A percentile compares a stretch with the other conserved stretches of the same genome.
These are phyloP conservation scores for Phytophthora europaea DNA, from an alignment of 352 stramenopile species.

Conservation along the genomic window DNA sequence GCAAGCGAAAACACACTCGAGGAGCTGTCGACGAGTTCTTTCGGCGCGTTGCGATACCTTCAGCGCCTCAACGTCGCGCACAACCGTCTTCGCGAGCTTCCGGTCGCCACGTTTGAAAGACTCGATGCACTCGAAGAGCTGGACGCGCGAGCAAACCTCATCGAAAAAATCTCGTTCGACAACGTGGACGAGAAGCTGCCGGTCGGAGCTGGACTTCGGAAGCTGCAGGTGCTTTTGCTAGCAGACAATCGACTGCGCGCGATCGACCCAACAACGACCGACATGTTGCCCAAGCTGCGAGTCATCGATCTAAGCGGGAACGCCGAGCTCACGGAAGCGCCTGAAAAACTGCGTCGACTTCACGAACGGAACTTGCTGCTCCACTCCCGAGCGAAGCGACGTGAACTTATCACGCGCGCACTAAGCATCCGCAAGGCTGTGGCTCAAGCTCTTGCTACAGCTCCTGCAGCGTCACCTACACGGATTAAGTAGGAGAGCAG, in stretches of 20 bases:
- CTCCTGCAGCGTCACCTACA: constrained; percentile 7
- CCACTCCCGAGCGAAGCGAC: constrained; percentile 66
- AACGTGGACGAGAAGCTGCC: constrained; percentile 41
- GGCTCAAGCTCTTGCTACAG: constrained; percentile 37
- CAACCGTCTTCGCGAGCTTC: constrained; percentile 50
- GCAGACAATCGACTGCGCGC: constrained; percentile 47
- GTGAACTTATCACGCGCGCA: constrained; percentile 69
- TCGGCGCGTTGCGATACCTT: constrained; percentile 39
- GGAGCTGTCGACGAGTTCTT: constrained; percentile 44
- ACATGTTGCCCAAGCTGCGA: constrained; percentile 39
- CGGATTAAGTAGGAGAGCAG: constrained; percentile 22
- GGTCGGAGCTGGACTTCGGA: constrained; percentile 36
- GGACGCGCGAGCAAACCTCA: constrained; percentile 48
- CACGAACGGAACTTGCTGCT: constrained; percentile 73
- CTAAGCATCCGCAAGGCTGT: constrained; percentile 64
- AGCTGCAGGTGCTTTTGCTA: constrained; percentile 54
- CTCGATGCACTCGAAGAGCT: constrained; percentile 59
- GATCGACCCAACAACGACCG: constrained; percentile 41
- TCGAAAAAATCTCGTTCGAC: constrained; percentile 45
- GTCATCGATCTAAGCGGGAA: constrained; percentile 63
- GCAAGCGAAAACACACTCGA: constrained; percentile 50
- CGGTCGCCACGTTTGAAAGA: constrained; percentile 33
- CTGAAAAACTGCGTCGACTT: constrained; percentile 67
- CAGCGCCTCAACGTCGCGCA: constrained; percentile 57
- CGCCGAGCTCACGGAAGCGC: constrained; percentile 36